Percentiles rank a stretch among this genome's conserved stretches.
Conservation (phyloP, 1,284 basidiomycete genomes). For the Crucibulum parvulum region DNA sequence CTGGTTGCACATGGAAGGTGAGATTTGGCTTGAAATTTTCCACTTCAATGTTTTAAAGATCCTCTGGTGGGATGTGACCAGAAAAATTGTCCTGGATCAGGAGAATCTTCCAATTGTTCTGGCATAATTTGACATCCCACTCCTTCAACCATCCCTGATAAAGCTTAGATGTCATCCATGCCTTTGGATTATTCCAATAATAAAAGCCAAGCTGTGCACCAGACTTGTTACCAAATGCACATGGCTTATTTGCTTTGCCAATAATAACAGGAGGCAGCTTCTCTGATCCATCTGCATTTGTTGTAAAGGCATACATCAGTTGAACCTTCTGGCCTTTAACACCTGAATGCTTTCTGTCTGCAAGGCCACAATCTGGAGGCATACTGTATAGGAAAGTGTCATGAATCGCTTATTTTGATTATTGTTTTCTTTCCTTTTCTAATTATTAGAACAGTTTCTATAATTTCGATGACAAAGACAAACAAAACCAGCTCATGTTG, state of each 20-base stretch:
- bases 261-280: conserved; percentile 33
- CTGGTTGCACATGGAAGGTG: conserved; percentile 16
- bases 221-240: conserved; percentile 25
- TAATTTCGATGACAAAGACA: too few species aligned
- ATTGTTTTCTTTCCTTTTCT: too few species aligned
- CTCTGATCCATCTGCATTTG: conserved; percentile 36
- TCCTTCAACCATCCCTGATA: not conserved
- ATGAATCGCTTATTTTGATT: too few species aligned
- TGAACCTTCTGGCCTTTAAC: conserved; percentile 22
- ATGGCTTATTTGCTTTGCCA: conserved; percentile 30
- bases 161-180: conserved; percentile 9
- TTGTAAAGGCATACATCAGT: conserved; percentile 33
- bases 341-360: conserved; percentile 20
- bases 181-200: conserved; percentile 27
- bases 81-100: not conserved
- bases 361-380: conserved; percentile 24
- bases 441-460: too few species aligned
- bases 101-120: not conserved
- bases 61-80: not conserved
- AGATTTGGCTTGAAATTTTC: too few species aligned
- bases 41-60: not conserved
- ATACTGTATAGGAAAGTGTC: conserved; percentile 15
- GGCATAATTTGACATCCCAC: not conserved
- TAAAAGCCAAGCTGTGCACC: conserved; percentile 30
- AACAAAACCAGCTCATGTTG: too few species aligned